These are phyloP conservation scores for Tetrahymena thermophila DNA, from an alignment of 73 alveolate species.

Conservation along the genomic window DNA sequence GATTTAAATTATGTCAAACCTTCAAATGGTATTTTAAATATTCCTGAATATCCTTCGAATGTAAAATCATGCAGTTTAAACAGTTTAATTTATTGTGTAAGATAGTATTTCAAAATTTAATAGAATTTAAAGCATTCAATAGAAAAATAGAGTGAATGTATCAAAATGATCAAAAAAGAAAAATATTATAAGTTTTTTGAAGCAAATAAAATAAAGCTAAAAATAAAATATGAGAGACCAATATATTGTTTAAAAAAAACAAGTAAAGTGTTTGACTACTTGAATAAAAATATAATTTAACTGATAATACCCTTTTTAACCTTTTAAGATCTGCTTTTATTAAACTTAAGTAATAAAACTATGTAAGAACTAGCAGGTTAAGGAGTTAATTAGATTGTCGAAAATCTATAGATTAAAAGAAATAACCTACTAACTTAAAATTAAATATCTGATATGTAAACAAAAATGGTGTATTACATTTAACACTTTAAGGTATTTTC, in stretches of 20 bases:
- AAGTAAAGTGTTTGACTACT: background rate
- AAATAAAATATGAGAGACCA: background rate
- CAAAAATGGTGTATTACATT: background rate
- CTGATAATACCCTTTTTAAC: background rate
- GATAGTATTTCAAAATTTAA: background rate
- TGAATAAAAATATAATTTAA: background rate
- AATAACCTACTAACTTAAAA: background rate
- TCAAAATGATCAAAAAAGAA: background rate
- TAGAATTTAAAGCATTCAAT: background rate
- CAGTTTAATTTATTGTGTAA: background rate
- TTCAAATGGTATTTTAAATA: background rate
- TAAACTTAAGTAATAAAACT: background rate
- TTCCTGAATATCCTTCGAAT: background rate
- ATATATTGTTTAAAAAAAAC: background rate
- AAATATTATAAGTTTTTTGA: background rate
- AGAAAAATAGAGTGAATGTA: background rate
- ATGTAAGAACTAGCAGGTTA: background rate
- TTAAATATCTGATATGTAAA: background rate
- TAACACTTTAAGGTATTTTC: background rate
- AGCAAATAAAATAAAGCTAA: background rate
- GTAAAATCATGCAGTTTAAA: background rate
- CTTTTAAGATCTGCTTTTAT: background rate
- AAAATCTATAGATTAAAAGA: background rate
- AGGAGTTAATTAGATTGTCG: background rate
- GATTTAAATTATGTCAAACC: background rate